Evolutionary conservation across 2,329 filamentous ascomycete genomes (phyloP).

Genomic region (Pseudogymnoascus verrucosus): DNA sequence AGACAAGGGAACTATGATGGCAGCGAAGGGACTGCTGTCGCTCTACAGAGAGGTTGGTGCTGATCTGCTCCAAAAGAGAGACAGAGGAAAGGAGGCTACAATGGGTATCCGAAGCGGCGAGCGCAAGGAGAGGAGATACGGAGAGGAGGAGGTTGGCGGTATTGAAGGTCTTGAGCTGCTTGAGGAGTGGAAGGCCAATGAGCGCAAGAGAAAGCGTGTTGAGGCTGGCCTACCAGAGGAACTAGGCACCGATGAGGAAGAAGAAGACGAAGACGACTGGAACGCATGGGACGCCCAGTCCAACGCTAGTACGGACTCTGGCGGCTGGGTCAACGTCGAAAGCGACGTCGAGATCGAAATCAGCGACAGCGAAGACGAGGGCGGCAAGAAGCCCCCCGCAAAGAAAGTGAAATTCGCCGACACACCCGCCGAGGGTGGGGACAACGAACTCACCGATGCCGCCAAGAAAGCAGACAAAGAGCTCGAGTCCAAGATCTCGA

Average conservation of each 20-base stretch:
- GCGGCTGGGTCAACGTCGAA: constrained; percentile 87
- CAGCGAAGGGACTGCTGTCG: constrained; percentile 81
- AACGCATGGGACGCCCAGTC: constrained; percentile 54
- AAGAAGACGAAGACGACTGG: constrained; percentile 50
- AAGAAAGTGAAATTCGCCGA: constrained; percentile 53
- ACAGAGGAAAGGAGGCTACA: constrained; percentile 83
- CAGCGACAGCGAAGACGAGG: constrained; percentile 65
- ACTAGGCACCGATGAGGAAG: constrained; percentile 51
- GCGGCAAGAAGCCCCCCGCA: constrained; percentile 41
- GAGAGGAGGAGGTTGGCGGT: constrained; percentile 68
- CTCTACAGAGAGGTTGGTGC: constrained; percentile 88
- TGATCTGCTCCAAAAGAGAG: constrained; percentile 79
- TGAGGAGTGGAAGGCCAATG: constrained; percentile 88
- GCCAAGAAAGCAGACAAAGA: constrained; percentile 34
- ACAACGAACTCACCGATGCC: constrained; percentile 37
- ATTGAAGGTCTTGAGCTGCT: constrained; percentile 91
- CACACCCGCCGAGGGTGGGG: constrained; percentile 29
- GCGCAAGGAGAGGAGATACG: constrained; percentile 70
- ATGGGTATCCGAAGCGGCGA: constrained; percentile 72
- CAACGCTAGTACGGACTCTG: constrained; percentile 58
- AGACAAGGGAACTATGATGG: constrained; percentile 99
- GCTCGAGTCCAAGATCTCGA: constrained; percentile 45
- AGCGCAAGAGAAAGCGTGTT: constrained; percentile 63
- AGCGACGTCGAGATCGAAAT: constrained; percentile 73
- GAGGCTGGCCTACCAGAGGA: constrained; percentile 61